Percentiles rank a stretch among this genome's conserved stretches.
Conservation (phyloP, 345 rosid genomes). For the Eucalyptus erythrocorys region DNA sequence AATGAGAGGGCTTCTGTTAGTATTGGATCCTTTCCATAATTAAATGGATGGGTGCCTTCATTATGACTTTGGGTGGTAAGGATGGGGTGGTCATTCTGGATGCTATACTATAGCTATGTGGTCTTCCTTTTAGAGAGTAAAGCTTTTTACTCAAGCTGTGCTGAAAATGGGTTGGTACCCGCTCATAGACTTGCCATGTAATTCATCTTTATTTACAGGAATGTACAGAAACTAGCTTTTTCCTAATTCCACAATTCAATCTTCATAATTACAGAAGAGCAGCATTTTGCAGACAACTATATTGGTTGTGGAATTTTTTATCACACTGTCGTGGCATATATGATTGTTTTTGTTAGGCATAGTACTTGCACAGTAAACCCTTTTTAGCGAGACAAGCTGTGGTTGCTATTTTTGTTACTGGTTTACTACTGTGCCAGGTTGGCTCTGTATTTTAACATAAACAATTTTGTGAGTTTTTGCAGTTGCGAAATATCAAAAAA, state of each 20-base stretch:
- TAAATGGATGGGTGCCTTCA: no score
- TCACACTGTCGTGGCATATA: neutral
- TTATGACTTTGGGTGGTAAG: neutral
- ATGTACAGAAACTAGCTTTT: neutral
- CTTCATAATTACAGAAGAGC: neutral
- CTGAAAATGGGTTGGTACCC: neutral
- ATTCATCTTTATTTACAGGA: neutral
- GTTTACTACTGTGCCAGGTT: neutral
- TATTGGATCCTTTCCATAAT: neutral
- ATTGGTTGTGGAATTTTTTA: neutral
- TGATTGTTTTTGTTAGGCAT: neutral
- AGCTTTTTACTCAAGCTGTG: neutral
- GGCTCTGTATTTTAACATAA: neutral
- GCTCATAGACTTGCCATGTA: neutral
- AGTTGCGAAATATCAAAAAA: slow-evolving; percentile 62
- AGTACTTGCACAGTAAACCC: neutral
- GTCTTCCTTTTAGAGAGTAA: neutral
- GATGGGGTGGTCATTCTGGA: neutral
- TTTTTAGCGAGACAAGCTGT: neutral
- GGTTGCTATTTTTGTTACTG: neutral
- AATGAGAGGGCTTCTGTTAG: neutral
- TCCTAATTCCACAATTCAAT: neutral
- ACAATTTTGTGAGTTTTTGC: slow-evolving; percentile 7
- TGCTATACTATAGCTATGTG: neutral
- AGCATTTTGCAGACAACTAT: neutral